Evolutionary conservation across 345 rosid species (phyloP), one percentile per base, ranked within the genome.

Genomic region (Dipteronia sinensis): DNA sequence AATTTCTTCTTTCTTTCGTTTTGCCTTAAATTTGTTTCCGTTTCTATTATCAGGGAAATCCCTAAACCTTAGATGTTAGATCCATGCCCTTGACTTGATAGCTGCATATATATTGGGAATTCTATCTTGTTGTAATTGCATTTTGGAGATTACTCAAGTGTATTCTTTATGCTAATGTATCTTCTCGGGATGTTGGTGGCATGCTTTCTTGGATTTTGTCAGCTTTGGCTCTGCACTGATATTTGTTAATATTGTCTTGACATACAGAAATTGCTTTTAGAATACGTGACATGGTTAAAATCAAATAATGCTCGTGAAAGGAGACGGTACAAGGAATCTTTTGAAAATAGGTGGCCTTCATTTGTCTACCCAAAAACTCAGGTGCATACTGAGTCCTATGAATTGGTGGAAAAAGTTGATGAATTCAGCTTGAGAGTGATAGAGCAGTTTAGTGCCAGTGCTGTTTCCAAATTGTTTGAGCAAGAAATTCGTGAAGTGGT

Each of bases 401-500:
- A 86, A 68, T 67, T 85, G 76, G 87, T 81, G 73, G 83, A 78
- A 78, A 84, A 83, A 79, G 82, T 78, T 46, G 94, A 88, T 71
- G 85, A 86, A 34, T 72, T 78, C 81, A 89, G 95, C 88, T 83
- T 85, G 86, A 90, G 78, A 78, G 86, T 85, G 40, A 73, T 91
- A 44, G 85, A 90, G 66, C 82, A 82, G 79, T 85, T 95, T 79
- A 93, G 87, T 80, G 85, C 89, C 27, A 74, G 82, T 76, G 83
- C 89, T 29, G 85, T 91, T 65, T 88, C 98, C 64, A 90, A 86
- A 82, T 82, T 77, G 72, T 83, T 93, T 78, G 94, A 92, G 77
- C 91, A 83, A 63, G 91, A 92, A 87, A 87, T 93, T 38, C 87
- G 92, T 2, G 92, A 91, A 87, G 94, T 79, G 95, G 98, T 92